Evolutionary conservation across 768 basidiomycete species (phyloP), one percentile per base, ranked within the genome.

Genomic region (Russula emetica): DNA sequence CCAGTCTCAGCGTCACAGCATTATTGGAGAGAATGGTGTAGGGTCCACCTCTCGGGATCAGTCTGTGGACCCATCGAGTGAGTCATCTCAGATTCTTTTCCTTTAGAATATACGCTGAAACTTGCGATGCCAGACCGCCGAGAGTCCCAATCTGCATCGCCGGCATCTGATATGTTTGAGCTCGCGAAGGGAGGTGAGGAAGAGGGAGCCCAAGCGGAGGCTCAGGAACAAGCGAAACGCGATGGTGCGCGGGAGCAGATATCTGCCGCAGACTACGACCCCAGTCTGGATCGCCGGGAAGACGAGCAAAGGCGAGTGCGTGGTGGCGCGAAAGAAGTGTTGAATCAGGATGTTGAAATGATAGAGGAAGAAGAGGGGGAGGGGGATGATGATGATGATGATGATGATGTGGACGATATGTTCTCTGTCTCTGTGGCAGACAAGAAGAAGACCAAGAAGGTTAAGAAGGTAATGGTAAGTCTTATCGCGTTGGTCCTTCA

Each of bases 201-300:
- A 56, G 79, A 80, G 40, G 77, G 75, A 22, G 76, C 75, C 20
- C 77, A 82, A 40, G 78, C 77, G 9, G 79, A 80, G 60, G 77
- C 76, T 18, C 78, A 81, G 56, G 77, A 76, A 44, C 78, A 77
- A 66, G 74, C 74, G 36, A 78, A 79, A 66, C 67, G 61, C 4
- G 78, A 81, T 55, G 78, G 75, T 42, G 77, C 75, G 59, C 78
- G 73, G 38, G 85, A 88, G 68, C 90, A 93, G 71, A 79, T 97
- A 50, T 90, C 86, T 34, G 95, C 95, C 24, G 95, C 94, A 51
- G 95, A 98, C 75, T 97, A 97, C 74, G 90, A 98, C 72, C 86
- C 88, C 38, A 85, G 82, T 68, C 72, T 88, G 68, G 96, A 98
- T 76, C 82, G 88, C 26, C 82, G 87, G 26, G 91, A 92, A 71